phyloP scores from a whole-genome alignment of 2,329 filamentous ascomycete species.

The Phialemoniopsis sp. region DNA sequence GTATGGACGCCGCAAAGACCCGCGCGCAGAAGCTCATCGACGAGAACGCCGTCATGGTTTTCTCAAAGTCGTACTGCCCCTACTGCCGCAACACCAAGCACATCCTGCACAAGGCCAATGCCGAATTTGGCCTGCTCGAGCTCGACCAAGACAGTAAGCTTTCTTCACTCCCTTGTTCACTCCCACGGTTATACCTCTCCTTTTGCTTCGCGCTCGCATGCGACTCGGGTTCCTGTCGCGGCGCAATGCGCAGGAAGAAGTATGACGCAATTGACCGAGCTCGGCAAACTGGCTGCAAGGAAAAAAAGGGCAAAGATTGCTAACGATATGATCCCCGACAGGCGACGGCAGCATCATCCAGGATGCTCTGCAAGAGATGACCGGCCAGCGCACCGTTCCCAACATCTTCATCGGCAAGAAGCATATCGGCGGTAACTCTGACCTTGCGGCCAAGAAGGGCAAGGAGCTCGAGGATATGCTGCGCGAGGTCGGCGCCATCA shows the following conservation, averaged over 20 bases:
- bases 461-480: slow-evolving; percentile 55
- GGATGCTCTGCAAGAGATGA: slow-evolving; percentile 74
- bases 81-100: slow-evolving; percentile 82
- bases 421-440: slow-evolving; percentile 96
- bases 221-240: too few relatives aligned
- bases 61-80: slow-evolving; percentile 95
- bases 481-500: slow-evolving; percentile 31
- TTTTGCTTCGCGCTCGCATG: neutral
- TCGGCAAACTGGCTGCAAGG: too few relatives aligned
- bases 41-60: slow-evolving; percentile 86
- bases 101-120: slow-evolving; percentile 64
- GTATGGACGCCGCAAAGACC: slow-evolving; percentile 77
- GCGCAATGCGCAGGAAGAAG: too few relatives aligned
- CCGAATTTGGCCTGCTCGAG: slow-evolving; percentile 74
- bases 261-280: too few relatives aligned
- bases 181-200: neutral
- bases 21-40: slow-evolving; percentile 86
- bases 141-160: slow-evolving; percentile 77
- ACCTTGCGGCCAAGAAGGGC: slow-evolving; percentile 60
- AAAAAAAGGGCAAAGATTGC: too few relatives aligned
- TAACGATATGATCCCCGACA: slow-evolving; percentile 24
- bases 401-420: slow-evolving; percentile 90
- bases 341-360: slow-evolving; percentile 83
- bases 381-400: slow-evolving; percentile 82
- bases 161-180: neutral